phyloP scores from a whole-genome alignment of 2,329 filamentous ascomycete genomes.

The Trichoderma atroviride region DNA sequence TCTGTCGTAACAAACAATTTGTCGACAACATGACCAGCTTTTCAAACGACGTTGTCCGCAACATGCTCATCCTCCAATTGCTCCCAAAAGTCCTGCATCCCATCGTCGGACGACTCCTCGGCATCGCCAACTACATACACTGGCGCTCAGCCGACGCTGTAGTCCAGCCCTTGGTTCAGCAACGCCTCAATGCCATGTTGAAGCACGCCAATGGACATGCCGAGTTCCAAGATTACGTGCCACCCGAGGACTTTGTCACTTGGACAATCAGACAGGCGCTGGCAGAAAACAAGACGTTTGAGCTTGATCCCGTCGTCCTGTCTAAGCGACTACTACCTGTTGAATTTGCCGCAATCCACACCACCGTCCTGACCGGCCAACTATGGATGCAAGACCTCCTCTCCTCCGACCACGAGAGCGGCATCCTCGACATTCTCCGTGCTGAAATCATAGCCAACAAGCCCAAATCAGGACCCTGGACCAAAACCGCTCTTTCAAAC shows the following conservation, averaged over 20 bases:
- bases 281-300: constrained; percentile 45
- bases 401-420: constrained; percentile 40
- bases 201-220: too few relatives aligned
- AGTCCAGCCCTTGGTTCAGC: too few relatives aligned
- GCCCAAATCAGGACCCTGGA: constrained; percentile 46
- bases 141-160: too few relatives aligned
- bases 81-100: too few relatives aligned
- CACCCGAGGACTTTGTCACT: constrained; percentile 59
- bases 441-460: constrained; percentile 43
- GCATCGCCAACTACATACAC: too few relatives aligned
- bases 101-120: too few relatives aligned
- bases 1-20: too few relatives aligned
- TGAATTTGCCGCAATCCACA: constrained; percentile 63
- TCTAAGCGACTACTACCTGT: constrained; percentile 57
- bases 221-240: constrained; percentile 43
- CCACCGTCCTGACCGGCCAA: constrained; percentile 55
- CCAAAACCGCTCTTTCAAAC: constrained; percentile 46
- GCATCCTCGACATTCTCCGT: constrained; percentile 45
- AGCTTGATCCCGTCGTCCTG: constrained; percentile 52
- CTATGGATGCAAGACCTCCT: constrained; percentile 52
- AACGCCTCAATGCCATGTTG: too few relatives aligned
- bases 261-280: constrained; percentile 58
- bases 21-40: too few relatives aligned
- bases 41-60: too few relatives aligned
- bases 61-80: too few relatives aligned